Conservation (phyloP, 306 rosid genomes). For the Astragalus glycyphyllos region DNA sequence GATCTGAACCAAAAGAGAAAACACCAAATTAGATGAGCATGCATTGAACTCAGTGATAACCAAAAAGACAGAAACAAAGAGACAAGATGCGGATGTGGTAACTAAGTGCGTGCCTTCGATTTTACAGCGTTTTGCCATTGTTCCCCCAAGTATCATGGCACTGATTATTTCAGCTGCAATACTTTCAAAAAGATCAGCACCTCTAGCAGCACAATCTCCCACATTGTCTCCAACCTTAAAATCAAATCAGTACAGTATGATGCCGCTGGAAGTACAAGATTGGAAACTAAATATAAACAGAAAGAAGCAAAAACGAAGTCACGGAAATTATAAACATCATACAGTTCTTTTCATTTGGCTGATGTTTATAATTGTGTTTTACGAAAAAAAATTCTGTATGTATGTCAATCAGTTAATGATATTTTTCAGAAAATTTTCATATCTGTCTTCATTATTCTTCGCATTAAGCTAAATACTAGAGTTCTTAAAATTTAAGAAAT, state of each 20-base stretch:
- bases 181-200: slow-evolving; percentile 99
- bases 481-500: slow-evolving; percentile 31
- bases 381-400: slow-evolving; percentile 8
- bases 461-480: slow-evolving; percentile 15
- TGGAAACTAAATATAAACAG: slow-evolving; percentile 17
- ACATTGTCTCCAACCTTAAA: slow-evolving; percentile 97
- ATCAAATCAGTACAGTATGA: slow-evolving; percentile 41
- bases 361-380: slow-evolving; percentile 24
- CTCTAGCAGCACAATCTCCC: slow-evolving; percentile 99
- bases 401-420: slow-evolving; percentile 14
- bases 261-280: slow-evolving; percentile 27
- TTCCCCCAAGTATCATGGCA: slow-evolving; percentile 99
- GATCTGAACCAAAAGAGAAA: slow-evolving; percentile 71
- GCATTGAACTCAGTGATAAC: slow-evolving; percentile 27
- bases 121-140: slow-evolving; percentile 96
- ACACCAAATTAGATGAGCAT: slow-evolving; percentile 45
- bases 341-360: slow-evolving; percentile 12
- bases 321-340: slow-evolving; percentile 12
- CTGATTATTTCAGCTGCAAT: slow-evolving; percentile 98
- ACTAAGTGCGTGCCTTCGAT: slow-evolving; percentile 67
- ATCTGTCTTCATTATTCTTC: slow-evolving; percentile 12
- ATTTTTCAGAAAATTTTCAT: slow-evolving; percentile 22
- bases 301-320: slow-evolving; percentile 33
- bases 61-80: slow-evolving; percentile 18
- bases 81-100: slow-evolving; percentile 8